Conservation (phyloP, 1,284 basidiomycete species). For the Vanrija humicola region DNA sequence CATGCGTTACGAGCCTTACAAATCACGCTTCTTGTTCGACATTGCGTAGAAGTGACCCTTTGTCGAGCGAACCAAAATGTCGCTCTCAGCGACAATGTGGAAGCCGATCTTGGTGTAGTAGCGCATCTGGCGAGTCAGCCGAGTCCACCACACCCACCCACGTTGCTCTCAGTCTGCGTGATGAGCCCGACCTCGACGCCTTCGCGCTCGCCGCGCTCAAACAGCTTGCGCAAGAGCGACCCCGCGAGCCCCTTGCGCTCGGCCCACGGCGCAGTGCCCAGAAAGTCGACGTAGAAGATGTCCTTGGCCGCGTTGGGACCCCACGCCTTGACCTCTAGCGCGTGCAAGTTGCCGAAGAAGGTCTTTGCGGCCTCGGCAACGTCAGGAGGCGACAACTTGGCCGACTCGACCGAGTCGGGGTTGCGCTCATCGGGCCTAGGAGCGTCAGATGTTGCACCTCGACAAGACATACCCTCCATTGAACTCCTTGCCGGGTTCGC, state of each 20-base stretch:
- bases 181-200: constrained; percentile 1
- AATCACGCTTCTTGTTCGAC: too few relatives aligned
- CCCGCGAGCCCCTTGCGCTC: background rate
- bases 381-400: background rate
- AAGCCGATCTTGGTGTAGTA: constrained; percentile 2
- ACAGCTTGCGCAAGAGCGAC: background rate
- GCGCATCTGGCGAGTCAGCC: background rate
- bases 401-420: background rate
- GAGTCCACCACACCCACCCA: background rate
- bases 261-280: background rate
- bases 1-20: too few relatives aligned
- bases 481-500: background rate
- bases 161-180: background rate
- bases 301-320: background rate
- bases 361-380: background rate
- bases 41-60: too few relatives aligned
- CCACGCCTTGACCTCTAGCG: background rate
- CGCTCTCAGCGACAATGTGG: background rate
- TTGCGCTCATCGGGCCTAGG: background rate
- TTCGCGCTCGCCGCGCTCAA: background rate
- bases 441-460: background rate
- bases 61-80: too few relatives aligned
- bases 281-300: background rate
- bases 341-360: background rate
- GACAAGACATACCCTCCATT: background rate